Base-by-base conservation (phyloP, 805 yeast species). In the Starmera quercuum region DNA sequence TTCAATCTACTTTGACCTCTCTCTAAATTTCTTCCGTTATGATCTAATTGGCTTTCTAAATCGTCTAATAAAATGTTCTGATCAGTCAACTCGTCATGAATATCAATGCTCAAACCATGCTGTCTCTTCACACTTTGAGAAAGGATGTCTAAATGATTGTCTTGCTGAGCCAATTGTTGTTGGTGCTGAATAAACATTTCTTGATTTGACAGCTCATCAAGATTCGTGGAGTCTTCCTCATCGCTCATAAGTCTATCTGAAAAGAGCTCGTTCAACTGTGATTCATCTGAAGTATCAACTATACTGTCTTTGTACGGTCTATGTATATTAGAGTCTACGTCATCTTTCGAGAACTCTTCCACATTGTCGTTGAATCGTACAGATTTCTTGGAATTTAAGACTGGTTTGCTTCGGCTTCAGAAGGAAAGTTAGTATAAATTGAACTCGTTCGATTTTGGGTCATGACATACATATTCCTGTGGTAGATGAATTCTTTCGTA, bases 61-160 rank as follows among this genome's bases (percentile, higher is more conserved):
- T 74, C 80, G 21, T 63, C 63, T 19, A 74, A 44, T 12, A 73
- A 40, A 17, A 64, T 66, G 47, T 72, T 58, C 32, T 74, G 79
- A 4, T 65, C 66, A 10, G 54, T 58, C 8, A 73, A 46, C 40
- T 75, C 80, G 6, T 54, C 56, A 37, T 71, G 61, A 10, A 75
- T 73, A 21, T 56, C 61, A 8, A 63, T 26, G 3, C 78, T 68
- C 29, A 75, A 54, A 2, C 58, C 61, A 39, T 63, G 63, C 32
- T 71, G 71, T 26, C 64, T 55, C 20, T 57, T 53, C 1, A 73
- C 66, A 0, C 75, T 65, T 5, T 49, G 43, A 2, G 75, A 58
- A 4, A 75, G 44, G 1, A 47, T 30, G 9, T 57, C 59, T 8
- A 75, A 41, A 24, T 65, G 61, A 1, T 51, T 45, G 41, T 74